These are phyloP conservation scores for Proliferodiscus dingleyae DNA, from an alignment of 2,329 filamentous ascomycete species.

Conservation along the genomic window DNA sequence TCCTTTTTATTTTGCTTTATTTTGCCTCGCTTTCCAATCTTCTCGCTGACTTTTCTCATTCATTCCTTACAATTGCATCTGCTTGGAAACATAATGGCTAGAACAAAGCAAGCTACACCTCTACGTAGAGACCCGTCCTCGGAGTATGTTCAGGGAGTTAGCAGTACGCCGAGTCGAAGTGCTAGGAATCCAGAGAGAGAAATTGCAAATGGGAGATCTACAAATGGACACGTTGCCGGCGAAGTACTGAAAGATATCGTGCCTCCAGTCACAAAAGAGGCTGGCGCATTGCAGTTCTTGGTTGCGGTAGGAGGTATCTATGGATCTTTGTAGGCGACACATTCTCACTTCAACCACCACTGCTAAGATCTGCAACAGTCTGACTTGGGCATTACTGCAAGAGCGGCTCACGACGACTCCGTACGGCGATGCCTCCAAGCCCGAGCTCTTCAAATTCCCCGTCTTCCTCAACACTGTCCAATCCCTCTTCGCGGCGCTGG, in stretches of 20 bases:
- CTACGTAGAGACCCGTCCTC: slow-evolving; percentile 62
- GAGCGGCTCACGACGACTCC: slow-evolving; percentile 93
- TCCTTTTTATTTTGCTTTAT: neutral
- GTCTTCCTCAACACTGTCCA: slow-evolving; percentile 96
- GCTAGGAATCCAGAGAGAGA: slow-evolving; percentile 20
- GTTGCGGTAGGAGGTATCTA: slow-evolving; percentile 95
- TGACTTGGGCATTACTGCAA: slow-evolving; percentile 95
- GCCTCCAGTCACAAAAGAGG: slow-evolving; percentile 38
- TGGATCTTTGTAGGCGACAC: slow-evolving; percentile 75
- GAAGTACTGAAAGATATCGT: slow-evolving; percentile 31
- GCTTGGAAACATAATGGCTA: slow-evolving; percentile 51
- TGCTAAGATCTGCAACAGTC: slow-evolving; percentile 43
- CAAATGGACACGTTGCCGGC: slow-evolving; percentile 24
- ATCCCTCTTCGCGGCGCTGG: slow-evolving; percentile 78
- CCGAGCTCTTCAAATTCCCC: slow-evolving; percentile 84
- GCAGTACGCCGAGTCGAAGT: slow-evolving; percentile 31
- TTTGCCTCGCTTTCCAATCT: slow-evolving; percentile 1
- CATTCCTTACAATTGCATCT: neutral
- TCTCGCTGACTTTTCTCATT: slow-evolving; percentile 2
- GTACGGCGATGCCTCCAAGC: slow-evolving; percentile 59
- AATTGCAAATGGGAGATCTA: slow-evolving; percentile 29
- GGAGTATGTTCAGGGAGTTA: slow-evolving; percentile 52
- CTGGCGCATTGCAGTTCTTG: slow-evolving; percentile 69
- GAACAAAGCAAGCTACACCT: slow-evolving; percentile 63
- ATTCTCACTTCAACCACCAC: neutral